Base-by-base conservation (phyloP, 2,329 filamentous ascomycete species). In the Aspergillus unguis region DNA sequence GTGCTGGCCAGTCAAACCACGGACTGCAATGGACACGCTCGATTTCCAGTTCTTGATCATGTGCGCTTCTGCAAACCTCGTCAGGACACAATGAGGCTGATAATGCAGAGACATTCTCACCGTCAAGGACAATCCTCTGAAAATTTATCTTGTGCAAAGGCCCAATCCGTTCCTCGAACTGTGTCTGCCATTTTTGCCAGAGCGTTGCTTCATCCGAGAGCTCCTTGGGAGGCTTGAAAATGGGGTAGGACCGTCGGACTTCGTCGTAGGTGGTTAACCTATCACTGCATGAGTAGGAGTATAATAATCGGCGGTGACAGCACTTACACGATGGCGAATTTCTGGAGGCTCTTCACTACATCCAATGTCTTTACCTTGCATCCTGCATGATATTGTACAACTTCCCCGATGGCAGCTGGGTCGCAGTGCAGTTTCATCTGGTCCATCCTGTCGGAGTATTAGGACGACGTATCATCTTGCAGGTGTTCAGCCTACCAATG, bases 101-200 rank as follows among this genome's bases (percentile, higher is more conserved):
- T 33, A 4, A 2, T 6, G 32, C 6, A 35, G 25, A 17, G 17
- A 1, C 5, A 23, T 36, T 10, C 63, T 49, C 60, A 68, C 71
- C 72, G 33, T 75, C 72, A 5, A 75, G 59, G n/a, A 75, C 64
- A n/a, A 75, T 71, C 2, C 72, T 62, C 26, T 63, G 64, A 49
- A 68, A 75, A 4, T 66, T 65, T 29, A 73, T 59, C 26, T 51
- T 49, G 56, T 74, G 72, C 4, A 75, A 53, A 3, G 63, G 60
- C 2, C 72, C 71, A 28, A 58, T 52, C 7, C 64, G 54, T 5
- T 63, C 27, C 5, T 58, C 33, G 44, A 62, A 70, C 5, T 53
- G 45, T 1, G 61, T 36, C 25, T 57, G 31, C 58, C 61, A 71
- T 63, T 62, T 67, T 27, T 58, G 49, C 5, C 54, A 38, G 3